Base-by-base conservation (phyloP, 768 basidiomycete genomes). In the Arthromyces matolae region DNA sequence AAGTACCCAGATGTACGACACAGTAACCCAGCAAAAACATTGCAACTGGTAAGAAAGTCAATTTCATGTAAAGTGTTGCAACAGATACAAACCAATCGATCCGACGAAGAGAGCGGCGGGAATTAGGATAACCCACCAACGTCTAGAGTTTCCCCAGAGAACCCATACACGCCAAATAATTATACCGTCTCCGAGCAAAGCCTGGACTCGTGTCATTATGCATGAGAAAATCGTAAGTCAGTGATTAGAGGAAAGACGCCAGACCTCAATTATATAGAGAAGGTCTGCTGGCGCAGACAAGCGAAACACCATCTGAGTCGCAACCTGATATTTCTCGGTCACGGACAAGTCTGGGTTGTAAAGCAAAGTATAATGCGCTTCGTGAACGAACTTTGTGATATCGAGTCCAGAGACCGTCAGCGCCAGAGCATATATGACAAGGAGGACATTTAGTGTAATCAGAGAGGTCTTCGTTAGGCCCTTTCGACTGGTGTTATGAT, bases 401-500 rank as follows among this genome's bases (percentile, higher is more conserved):
- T 44, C 49, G 27, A 50, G 44, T 8, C 19, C 35, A 19, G 42
- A 44, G 35, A 50, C 19, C 18, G 35, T 34, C 16, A 50, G 18
- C n/a, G 49, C 49, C 35, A 44, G 43, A 7, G 42, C 34, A 23
- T 44, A 44, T 42, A 50, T 50, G n/a, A 50, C 3, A 22, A 38
- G 49, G 28, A 50, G 20, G 3, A 49, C 39, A 6, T 16, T 36
- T 22, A 44, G 9, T 16, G 29, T 44, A 22, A 44, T 44, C 35
- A 39, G 13, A 7, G 49, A 43, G 14, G 39, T 41, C 20, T 32
- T 39, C 5, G 39, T 27, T 20, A 47, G 20, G 29, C 42, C 49
- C 20, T 44, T 44, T 24, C 42, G 49, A 24, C 42, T 50, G 27
- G 18, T 20, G 13, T 5, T 16, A 20, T 39, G n/a, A n/a, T n/a